Conservation (phyloP, 2,329 filamentous ascomycete genomes). For the Fusarium sp. region DNA sequence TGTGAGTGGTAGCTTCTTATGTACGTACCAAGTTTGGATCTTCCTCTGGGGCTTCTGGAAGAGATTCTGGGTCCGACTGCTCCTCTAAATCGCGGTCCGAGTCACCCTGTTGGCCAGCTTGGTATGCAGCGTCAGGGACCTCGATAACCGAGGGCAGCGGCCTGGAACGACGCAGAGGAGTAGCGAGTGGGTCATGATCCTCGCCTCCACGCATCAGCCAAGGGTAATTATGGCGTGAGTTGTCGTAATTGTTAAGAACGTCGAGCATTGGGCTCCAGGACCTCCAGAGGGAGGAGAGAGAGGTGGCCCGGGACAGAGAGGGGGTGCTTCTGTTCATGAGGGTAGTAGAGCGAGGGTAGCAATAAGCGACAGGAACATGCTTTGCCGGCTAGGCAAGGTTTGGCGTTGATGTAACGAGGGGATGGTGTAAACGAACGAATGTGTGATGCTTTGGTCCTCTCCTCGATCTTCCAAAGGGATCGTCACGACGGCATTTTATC, state of each 20-base stretch:
- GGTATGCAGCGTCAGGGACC: slow-evolving; percentile 6
- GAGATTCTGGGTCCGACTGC: slow-evolving; percentile 19
- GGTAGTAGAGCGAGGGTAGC: background rate
- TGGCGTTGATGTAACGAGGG: slow-evolving; percentile 2
- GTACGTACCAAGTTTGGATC: slow-evolving; percentile 48
- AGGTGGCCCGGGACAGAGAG: slow-evolving; percentile 38
- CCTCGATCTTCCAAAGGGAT: background rate
- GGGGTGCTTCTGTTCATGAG: slow-evolving; percentile 24
- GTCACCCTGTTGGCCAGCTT: background rate
- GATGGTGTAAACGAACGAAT: slow-evolving; percentile 19
- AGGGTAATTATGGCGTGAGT: slow-evolving; percentile 49
- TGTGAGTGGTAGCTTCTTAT: slow-evolving; percentile 1
- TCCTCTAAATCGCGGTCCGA: slow-evolving; percentile 21
- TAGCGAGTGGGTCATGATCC: background rate
- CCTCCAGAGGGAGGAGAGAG: slow-evolving; percentile 50
- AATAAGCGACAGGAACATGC: slow-evolving; percentile 7
- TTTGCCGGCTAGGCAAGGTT: background rate
- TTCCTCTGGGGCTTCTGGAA: slow-evolving; percentile 13
- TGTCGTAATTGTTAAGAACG: slow-evolving; percentile 48
- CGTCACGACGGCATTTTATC: slow-evolving; percentile 17
- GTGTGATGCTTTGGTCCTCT: background rate
- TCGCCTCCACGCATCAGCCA: slow-evolving; percentile 40
- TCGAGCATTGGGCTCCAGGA: slow-evolving; percentile 47
- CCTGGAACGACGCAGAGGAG: slow-evolving; percentile 4
- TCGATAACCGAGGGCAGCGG: slow-evolving; percentile 33